phyloP scores from a whole-genome alignment of 164 flowering plant genomes.

The Dillenia turbinata region DNA sequence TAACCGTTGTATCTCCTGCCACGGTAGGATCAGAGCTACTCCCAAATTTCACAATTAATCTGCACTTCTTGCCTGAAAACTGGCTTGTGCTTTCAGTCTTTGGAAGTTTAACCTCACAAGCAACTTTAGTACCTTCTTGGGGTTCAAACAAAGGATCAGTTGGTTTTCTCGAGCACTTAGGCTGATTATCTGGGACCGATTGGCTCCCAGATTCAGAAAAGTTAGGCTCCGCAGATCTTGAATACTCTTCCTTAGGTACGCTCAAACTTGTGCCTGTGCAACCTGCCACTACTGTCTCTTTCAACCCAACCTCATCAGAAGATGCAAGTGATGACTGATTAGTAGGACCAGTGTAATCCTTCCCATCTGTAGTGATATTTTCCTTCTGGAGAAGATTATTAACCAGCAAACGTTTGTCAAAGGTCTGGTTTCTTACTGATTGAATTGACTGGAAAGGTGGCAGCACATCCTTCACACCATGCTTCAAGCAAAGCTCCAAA shows the following conservation, averaged over 20 bases:
- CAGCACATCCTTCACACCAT: slow-evolving; percentile 69
- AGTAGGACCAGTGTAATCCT: slow-evolving; percentile 8
- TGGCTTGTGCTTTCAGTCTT: slow-evolving; percentile 23
- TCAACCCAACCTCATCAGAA: slow-evolving; percentile 7
- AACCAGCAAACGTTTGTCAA: slow-evolving; percentile 1
- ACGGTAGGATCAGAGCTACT: slow-evolving; percentile 27
- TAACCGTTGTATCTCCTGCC: slow-evolving; percentile 40
- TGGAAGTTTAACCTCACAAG: slow-evolving; percentile 12
- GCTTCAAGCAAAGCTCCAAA: slow-evolving; percentile 72
- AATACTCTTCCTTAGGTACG: slow-evolving; percentile 26
- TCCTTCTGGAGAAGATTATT: slow-evolving; percentile 13
- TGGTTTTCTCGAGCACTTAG: slow-evolving; percentile 18
- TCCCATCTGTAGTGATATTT: slow-evolving; percentile 13
- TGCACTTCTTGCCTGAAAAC: slow-evolving; percentile 45
- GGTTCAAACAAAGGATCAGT: slow-evolving; percentile 19
- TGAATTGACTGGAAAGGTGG: slow-evolving; percentile 76
- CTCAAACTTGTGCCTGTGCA: slow-evolving; percentile 20
- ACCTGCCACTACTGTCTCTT: slow-evolving; percentile 9
- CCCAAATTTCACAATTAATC: slow-evolving; percentile 44
- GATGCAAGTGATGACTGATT: slow-evolving; percentile 14
- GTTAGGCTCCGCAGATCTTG: slow-evolving; percentile 24
- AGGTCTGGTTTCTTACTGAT: slow-evolving; percentile 28
- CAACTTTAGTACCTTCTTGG: slow-evolving; percentile 17
- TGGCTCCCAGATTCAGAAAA: slow-evolving; percentile 27
- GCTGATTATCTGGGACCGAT: slow-evolving; percentile 17